Conservation (phyloP, 1,284 basidiomycete species). For the Porogramme epimiltina region DNA sequence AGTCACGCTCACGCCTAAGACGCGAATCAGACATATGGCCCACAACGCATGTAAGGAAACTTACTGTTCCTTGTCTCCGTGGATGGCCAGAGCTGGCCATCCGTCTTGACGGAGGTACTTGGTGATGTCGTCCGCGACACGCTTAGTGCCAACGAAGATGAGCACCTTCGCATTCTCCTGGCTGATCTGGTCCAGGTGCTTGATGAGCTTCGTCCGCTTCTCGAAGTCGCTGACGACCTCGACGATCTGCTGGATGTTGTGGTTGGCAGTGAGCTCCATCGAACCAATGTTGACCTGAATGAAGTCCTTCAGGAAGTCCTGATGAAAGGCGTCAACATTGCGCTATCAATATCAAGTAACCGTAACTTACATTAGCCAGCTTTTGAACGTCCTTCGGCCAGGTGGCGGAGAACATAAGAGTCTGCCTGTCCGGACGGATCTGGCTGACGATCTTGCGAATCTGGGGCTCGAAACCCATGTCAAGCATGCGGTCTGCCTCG, state of each 20-base stretch:
- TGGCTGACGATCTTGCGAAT: slow-evolving; percentile 98
- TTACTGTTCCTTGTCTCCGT: slow-evolving; percentile 97
- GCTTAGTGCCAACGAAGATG: slow-evolving; percentile 98
- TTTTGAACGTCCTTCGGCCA: slow-evolving; percentile 99
- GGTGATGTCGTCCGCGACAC: slow-evolving; percentile 97
- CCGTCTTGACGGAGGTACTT: slow-evolving; percentile 97
- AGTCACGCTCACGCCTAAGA: slow-evolving; percentile 92
- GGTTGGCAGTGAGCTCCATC: slow-evolving; percentile 97
- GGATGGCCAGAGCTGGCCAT: slow-evolving; percentile 98
- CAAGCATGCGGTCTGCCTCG: slow-evolving; percentile 97
- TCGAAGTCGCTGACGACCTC: slow-evolving; percentile 98
- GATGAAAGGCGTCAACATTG: slow-evolving; percentile 11
- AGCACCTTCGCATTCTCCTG: slow-evolving; percentile 98
- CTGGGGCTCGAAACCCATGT: slow-evolving; percentile 99
- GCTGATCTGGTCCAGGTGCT: slow-evolving; percentile 96
- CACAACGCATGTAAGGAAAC: slow-evolving; percentile 33
- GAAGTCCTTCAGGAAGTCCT: slow-evolving; percentile 96
- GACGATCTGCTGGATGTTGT: slow-evolving; percentile 95
- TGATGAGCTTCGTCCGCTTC: slow-evolving; percentile 95
- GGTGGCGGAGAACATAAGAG: slow-evolving; percentile 97
- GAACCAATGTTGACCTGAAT: slow-evolving; percentile 99
- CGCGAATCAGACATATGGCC: slow-evolving; percentile 23
- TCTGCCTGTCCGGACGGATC: slow-evolving; percentile 95
- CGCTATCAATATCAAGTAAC: not conserved
- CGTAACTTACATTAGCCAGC: slow-evolving; percentile 72